Evolutionary conservation across 1,139 yeast species (phyloP), one percentile per base, ranked within the genome.

Genomic region (Magnusiomyces magnusii): DNA sequence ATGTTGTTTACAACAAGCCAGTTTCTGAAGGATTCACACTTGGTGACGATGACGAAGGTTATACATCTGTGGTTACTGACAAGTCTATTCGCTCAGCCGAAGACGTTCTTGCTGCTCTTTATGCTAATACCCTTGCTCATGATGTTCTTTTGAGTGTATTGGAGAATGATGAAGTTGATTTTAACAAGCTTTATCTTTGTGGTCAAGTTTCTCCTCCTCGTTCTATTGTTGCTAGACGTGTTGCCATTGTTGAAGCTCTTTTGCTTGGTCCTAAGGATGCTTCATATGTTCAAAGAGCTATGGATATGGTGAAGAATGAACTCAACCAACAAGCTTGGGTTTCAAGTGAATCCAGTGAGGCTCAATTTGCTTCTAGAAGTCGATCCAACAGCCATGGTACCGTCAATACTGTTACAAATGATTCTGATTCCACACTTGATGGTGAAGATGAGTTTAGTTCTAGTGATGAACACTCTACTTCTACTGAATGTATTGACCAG

Each of bases 51-150:
- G 72, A 69, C 47, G 69, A 67, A 42, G 70, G 70, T 10, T 60
- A 65, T 36, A 59, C 58, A 54, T 60, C 70, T 3, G 66, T 68
- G 25, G 54, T 62, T 31, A 54, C 61, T 41, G 74, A 71, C 58
- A 61, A 65, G 47, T 64, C 68, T 19, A 60, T 71, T 47, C 65
- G 66, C 39, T 63, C 73, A 2, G 66, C 69, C 19, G 61, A 69
- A 15, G 75, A 73, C 56, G 67, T 67, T 3, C 57, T 70, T 57
- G 69, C 72, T n/a, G 70, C 70, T 28, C 68, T 71, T 66, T 64
- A 66, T 60, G 66, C 74, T 13, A 62, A 67, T 58, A 61, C 64
- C 39, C 60, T 64, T 31, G 64, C 69, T 17, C 69, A 70, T 19
- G 64, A 63, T 13, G 68, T 64, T 21, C 62, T 71, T 36, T 58